phyloP scores from a whole-genome alignment of 345 rosid species.

The Syzygium jambos region DNA sequence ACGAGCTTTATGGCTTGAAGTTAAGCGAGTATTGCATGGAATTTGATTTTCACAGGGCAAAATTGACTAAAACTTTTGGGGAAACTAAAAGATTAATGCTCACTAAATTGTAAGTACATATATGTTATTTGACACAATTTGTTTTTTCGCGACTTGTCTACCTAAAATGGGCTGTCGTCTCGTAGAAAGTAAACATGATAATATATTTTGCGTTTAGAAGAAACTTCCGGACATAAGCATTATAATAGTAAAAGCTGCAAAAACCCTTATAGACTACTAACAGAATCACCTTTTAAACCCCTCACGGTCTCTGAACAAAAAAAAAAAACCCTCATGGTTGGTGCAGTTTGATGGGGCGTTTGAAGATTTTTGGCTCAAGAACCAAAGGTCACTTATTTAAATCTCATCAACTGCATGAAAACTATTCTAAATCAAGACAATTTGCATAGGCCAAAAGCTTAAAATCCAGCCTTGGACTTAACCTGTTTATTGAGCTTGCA shows the following conservation, averaged over 20 bases:
- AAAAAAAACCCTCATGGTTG: not conserved
- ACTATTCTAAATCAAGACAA: not conserved
- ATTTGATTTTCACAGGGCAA: not conserved
- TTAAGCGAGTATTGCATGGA: not conserved
- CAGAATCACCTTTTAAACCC: not conserved
- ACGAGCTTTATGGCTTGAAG: not conserved
- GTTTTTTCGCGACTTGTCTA: not conserved
- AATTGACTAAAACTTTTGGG: not conserved
- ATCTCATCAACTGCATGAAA: not conserved
- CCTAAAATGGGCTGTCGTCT: not conserved
- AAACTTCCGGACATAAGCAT: not conserved
- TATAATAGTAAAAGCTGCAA: not conserved
- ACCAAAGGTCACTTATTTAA: not conserved
- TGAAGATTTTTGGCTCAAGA: not conserved
- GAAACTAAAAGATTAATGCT: not conserved
- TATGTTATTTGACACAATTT: not conserved
- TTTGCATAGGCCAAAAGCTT: not conserved
- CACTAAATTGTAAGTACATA: not conserved
- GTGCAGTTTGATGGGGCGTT: not conserved
- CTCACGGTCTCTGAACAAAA: not conserved
- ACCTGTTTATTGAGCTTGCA: not conserved
- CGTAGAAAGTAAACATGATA: not conserved
- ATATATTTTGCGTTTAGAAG: not conserved
- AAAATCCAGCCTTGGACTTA: not conserved
- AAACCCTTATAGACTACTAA: not conserved